Evolutionary conservation across 2,329 filamentous ascomycete species (phyloP), one percentile per base, ranked within the genome.

Genomic region (Penicillium olsonii): DNA sequence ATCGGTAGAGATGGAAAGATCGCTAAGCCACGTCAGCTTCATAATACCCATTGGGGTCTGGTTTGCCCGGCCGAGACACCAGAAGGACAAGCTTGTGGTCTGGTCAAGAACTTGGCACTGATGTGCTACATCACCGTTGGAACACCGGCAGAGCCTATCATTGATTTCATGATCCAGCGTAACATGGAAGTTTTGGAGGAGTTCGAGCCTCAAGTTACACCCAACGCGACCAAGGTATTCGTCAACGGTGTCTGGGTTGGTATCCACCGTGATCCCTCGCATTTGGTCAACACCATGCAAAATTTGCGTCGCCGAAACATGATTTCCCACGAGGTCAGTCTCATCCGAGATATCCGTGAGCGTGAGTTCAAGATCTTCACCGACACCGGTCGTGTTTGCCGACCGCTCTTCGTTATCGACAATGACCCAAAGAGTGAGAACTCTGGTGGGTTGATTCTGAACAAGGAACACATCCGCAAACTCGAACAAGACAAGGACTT

Each of bases 71-170:
- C 94, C 24, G 94, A 99, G 71, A 99, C 94, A 14, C 94, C 94
- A 19, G 94, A 99, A 82, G 94, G 94, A 56, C 94, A 99, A 71
- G 94, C 94, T 73, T 99, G 94, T 77, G 94, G 94, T 75, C 78
- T 99, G 57, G 94, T 99, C 72, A 99, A 99, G 80, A 99, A 99
- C 66, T 68, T 99, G 68, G 92, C 94, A 5, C 80, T 99, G 44
- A 97, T 99, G 92, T 97, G 94, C 68, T 96, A 95, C 64, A 92
- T 99, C 66, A 96, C 91, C 64, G 92, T 97, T 42, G 92, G 92
- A 63, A 95, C 91, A 24, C 90, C 92, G 14, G 89, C 89, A 15
- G 88, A 92, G 49, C 92, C 92, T 2, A 88, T 97, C 61, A 84
- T 92, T 33, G 90, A 96, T 62, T 99, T 95, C 76, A 94, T 99